Base-by-base conservation (phyloP, 1,284 basidiomycete species). In the Singerocomus rubriflavus region DNA sequence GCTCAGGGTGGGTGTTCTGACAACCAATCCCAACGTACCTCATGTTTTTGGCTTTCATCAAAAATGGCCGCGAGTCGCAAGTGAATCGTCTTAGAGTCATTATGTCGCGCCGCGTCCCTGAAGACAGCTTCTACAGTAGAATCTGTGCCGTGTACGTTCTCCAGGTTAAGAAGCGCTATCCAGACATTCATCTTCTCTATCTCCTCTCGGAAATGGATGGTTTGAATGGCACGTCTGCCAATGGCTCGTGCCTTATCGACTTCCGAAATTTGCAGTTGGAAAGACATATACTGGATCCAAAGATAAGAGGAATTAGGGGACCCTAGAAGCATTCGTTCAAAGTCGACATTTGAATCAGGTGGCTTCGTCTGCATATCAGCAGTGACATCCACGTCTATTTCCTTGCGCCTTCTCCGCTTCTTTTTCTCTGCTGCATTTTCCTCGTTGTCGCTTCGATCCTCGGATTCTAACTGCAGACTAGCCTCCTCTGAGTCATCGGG, bases 221-320 rank as follows among this genome's bases (percentile, higher is more conserved):
- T 87, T 62, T 85, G 78, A 54, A 97, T 75, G 5, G 95, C 97
- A 29, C 93, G 84, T 47, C 82, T 80, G 14, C 86, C 96, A 43
- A 95, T 87, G 64, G 88, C 83, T 33, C 95, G 83, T 13, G 96
- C 97, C 71, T 94, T 94, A 61, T 95, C 93, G 39, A 98, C 78
- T 70, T 99, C 96, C 38, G 94, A 93, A 13, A 99, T 82, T 60
- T 95, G 93, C 5, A 99, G 77, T 58, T 96, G 92, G 82, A 98
- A 97, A 6, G 95, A 96, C 93, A 99, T 98, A 71, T 96, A 99
- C 69, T 98, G 96, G 55, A 99, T 89, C 97, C 97, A 99, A 36
- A 99, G 79, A 73, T 88, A 98, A 0, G 98, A 99, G 12, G 93
- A 98, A 69, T 98, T 94, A 5, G 97, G 97, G 0, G 95, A 96